A percentile compares a stretch with the other conserved stretches of the same genome.
phyloP scores from a whole-genome alignment of 108 stramenopile species.

The Nannochloropsis oceanica region DNA sequence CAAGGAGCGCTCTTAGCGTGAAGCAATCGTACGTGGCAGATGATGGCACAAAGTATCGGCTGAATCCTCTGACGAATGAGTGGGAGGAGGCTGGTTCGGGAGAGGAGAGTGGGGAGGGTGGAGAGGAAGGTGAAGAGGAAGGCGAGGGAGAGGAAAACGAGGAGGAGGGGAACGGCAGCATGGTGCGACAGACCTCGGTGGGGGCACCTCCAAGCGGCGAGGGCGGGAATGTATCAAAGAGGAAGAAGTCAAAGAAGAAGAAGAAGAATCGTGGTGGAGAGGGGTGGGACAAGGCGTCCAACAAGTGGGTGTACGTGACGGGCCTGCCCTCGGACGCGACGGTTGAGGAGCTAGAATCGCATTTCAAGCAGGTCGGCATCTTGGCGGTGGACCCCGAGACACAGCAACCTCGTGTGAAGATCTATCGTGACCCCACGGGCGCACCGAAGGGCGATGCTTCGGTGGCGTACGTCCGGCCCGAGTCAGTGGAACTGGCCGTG shows the following conservation, averaged over 20 bases:
- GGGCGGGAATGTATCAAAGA: not conserved
- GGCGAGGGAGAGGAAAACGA: constrained; percentile 1
- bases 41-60: not conserved
- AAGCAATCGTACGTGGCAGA: constrained; percentile 4
- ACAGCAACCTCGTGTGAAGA: constrained; percentile 20
- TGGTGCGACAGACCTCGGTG: not conserved
- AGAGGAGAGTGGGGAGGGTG: not conserved
- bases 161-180: not conserved
- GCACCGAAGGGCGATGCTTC: constrained; percentile 75
- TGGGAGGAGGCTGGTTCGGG: not conserved
- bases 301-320: constrained; percentile 60
- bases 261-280: constrained; percentile 41
- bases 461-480: constrained; percentile 71
- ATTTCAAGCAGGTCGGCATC: constrained; percentile 70
- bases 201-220: not conserved
- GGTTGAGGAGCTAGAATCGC: constrained; percentile 49
- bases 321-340: constrained; percentile 68
- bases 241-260: constrained; percentile 46
- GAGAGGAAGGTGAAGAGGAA: not conserved
- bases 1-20: not conserved
- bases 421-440: constrained; percentile 33
- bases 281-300: constrained; percentile 17
- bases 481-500: constrained; percentile 74
- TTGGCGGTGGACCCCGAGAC: constrained; percentile 76
- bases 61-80: not conserved